These are phyloP conservation scores for Wickerhamomyces ciferrii DNA, from an alignment of 805 yeast species.

Conservation along the genomic window DNA sequence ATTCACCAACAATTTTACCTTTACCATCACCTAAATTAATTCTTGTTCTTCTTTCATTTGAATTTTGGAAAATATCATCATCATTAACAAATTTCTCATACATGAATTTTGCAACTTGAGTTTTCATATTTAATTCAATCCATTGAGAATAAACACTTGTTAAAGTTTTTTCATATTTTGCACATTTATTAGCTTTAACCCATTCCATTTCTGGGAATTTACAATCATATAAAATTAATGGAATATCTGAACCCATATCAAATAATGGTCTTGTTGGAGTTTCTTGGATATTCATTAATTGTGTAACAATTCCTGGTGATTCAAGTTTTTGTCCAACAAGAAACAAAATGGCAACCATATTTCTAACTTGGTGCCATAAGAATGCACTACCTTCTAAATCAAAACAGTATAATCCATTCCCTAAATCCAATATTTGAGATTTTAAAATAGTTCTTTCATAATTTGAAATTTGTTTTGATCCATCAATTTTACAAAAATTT, in stretches of 20 bases:
- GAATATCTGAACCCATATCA: constrained; percentile 87
- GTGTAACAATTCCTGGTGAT: constrained; percentile 45
- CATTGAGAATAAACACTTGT: constrained; percentile 42
- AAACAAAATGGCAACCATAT: constrained; percentile 84
- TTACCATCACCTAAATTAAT: constrained; percentile 76
- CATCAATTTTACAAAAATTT: constrained; percentile 92
- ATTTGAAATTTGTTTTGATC: constrained; percentile 85
- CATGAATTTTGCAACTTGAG: constrained; percentile 37
- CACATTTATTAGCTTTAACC: constrained; percentile 30
- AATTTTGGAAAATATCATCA: constrained; percentile 6
- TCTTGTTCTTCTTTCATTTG: constrained; percentile 10
- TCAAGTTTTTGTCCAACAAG: constrained; percentile 79
- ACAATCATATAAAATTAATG: constrained; percentile 84
- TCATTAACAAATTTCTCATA: constrained; percentile 15
- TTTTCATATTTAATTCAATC: constrained; percentile 53
- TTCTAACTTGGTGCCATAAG: constrained; percentile 96
- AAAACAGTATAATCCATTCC: constrained; percentile 53
- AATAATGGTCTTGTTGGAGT: constrained; percentile 71
- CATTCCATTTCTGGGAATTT: constrained; percentile 67
- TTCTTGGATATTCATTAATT: constrained; percentile 51
- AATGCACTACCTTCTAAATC: constrained; percentile 87
- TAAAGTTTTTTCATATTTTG: constrained; percentile 37
- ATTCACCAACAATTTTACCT: constrained; percentile 53
- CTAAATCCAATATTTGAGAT: constrained; percentile 38
- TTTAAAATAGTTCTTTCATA: constrained; percentile 58